Evolutionary conservation across 345 rosid genomes (phyloP).

Genomic region (Linum tenue): DNA sequence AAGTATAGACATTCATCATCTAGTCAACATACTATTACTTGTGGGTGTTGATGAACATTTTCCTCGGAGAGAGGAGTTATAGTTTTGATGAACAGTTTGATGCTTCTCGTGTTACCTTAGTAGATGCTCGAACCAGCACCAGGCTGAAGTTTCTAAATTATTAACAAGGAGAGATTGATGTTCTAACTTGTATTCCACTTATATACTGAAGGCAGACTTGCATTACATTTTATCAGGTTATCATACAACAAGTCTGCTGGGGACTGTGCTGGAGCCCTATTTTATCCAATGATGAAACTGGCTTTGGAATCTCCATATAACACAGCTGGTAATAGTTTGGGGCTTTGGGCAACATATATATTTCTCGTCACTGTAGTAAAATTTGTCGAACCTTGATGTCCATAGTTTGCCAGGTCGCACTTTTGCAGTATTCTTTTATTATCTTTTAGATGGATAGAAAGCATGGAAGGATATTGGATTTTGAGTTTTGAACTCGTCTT

Average conservation of each 20-base stretch:
- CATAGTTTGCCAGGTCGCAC: too few relatives aligned
- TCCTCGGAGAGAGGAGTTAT: background rate
- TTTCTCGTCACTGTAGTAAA: too few relatives aligned
- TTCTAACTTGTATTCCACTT: background rate
- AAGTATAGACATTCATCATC: background rate
- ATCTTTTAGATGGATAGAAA: too few relatives aligned
- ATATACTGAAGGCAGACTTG: constrained; percentile 1
- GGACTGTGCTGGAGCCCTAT: constrained; percentile 84
- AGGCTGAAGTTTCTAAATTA: too few relatives aligned
- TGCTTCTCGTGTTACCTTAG: background rate
- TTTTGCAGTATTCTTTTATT: too few relatives aligned
- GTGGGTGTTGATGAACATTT: background rate
- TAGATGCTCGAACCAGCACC: background rate
- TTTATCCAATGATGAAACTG: constrained; percentile 77
- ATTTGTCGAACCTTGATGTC: background rate
- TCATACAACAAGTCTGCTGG: constrained; percentile 71
- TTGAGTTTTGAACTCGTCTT: too few relatives aligned
- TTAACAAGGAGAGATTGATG: background rate
- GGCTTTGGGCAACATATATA: background rate
- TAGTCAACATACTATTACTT: too few relatives aligned
- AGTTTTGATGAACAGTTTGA: background rate
- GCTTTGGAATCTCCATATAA: constrained; percentile 47
- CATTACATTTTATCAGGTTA: constrained; percentile 39
- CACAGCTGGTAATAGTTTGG: constrained; percentile 32
- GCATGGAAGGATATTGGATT: too few relatives aligned